Evolutionary conservation across 176 grass and related monocot species (phyloP), one percentile per base, ranked within the genome.

Genomic region (Dactylis glomerata): DNA sequence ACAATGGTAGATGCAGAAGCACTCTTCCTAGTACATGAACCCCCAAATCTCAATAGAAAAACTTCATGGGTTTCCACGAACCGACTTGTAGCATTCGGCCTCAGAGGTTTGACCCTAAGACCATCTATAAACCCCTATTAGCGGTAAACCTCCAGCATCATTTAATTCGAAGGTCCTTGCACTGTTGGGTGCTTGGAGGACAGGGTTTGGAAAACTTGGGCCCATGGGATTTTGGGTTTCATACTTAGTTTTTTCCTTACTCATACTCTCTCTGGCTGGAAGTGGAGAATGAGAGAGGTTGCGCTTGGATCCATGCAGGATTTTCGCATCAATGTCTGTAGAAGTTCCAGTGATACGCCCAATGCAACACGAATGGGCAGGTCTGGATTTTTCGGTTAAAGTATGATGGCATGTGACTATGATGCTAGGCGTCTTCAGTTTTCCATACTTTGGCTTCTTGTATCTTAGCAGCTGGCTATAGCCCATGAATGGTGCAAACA

Each of bases 301-400:
- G 55, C 94, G 84, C 94, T 57, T 85, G 75, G 42, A 91, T 47
- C 81, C 75, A 93, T 85, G 94, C 94, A 89, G 94, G 73, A 93
- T 93, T 96, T 87, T 85, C 90, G 94, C 94, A 91, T 93, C 91
- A 93, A 89, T 96, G 94, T 96, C 88, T 93, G 86, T 86, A 86
- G 87, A 86, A 61, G 84, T 62, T 69, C 66, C 57, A 47, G 24
- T 79, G 67, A 69, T 38, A 49, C 31, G 47, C 75, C 84, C 89
- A 24, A 87, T 58, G 84, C 68, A 75, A 58, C 84, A 89, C 83
- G 90, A 81, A 52, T 66, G 79, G 30, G 36, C 79, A 45, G 26
- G 55, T 37, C 83, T 65, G 83, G 45, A 71, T 46, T 31, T 71
- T 74, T 74, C 6, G 41, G 26, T 75, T 74, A 80, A 80, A 88